Percentiles rank a stretch among this genome's conserved stretches.
These are phyloP conservation scores for Thielaviopsis euricoi DNA, from an alignment of 2,329 filamentous ascomycete genomes.

Conservation along the genomic window DNA sequence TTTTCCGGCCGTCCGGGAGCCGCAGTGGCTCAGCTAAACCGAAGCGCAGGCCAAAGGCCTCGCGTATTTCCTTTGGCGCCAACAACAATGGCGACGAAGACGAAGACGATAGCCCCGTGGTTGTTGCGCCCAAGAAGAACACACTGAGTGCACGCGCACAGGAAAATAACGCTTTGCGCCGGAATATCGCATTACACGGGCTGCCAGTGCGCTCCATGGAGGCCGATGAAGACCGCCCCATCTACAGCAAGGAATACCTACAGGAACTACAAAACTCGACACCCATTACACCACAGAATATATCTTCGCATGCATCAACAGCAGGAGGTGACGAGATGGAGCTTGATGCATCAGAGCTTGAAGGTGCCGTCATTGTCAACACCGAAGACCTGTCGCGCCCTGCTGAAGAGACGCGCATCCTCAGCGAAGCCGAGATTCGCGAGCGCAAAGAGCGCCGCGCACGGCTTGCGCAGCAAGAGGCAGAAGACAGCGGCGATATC, in stretches of 20 bases:
- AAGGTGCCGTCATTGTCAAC: constrained; percentile 49
- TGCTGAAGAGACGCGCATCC: constrained; percentile 36
- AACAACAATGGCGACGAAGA: constrained; percentile 36
- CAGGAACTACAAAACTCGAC: constrained; percentile 75
- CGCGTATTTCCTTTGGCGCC: constrained; percentile 63
- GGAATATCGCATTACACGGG: constrained; percentile 28
- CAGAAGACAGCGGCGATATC: constrained; percentile 35
- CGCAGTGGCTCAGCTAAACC: constrained; percentile 35
- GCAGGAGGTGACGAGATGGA: constrained; percentile 33
- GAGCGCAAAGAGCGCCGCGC: constrained; percentile 83
- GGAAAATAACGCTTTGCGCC: constrained; percentile 49
- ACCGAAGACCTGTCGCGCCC: constrained; percentile 19
- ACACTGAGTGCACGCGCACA: constrained; percentile 45
- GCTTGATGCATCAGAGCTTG: constrained; percentile 42
- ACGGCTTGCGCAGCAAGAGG: constrained; percentile 53
- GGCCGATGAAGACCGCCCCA: constrained; percentile 52
- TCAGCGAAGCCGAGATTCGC: constrained; percentile 68
- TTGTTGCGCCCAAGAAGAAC: constrained; percentile 50
- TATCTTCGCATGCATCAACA: constrained; percentile 27
- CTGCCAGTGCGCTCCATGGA: constrained; percentile 41
- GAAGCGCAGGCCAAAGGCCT: constrained; percentile 50
- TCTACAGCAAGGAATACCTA: constrained; percentile 74
- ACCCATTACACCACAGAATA: constrained; percentile 59
- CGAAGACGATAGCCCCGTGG: constrained; percentile 34
- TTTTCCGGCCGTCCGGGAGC: constrained; percentile 30